phyloP scores from a whole-genome alignment of 441 rosid genomes.

The Gossypium gossypioides region DNA sequence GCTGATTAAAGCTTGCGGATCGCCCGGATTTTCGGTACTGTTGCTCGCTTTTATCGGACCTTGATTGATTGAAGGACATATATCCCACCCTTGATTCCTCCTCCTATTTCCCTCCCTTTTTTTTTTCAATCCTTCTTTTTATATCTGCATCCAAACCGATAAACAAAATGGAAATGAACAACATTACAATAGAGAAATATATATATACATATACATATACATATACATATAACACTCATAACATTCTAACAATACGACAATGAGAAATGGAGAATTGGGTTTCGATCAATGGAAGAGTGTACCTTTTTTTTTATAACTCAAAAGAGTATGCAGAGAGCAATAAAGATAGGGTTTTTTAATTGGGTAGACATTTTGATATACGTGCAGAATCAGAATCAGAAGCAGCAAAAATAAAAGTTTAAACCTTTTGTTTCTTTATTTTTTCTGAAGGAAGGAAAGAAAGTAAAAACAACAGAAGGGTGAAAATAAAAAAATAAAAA shows the following conservation, averaged over 20 bases:
- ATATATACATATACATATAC: background rate
- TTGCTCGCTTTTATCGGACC: constrained; percentile 68
- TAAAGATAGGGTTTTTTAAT: constrained; percentile 25
- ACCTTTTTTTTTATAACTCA: constrained; percentile 5
- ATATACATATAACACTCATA: background rate
- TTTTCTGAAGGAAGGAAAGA: background rate
- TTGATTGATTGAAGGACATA: constrained; percentile 97
- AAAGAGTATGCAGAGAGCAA: constrained; percentile 16
- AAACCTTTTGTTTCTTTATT: background rate
- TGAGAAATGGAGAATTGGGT: background rate
- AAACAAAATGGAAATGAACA: constrained; percentile 5
- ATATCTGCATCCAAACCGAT: constrained; percentile 23
- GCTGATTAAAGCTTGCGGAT: constrained; percentile 63
- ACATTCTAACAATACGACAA: background rate
- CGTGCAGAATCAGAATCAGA: constrained; percentile 9
- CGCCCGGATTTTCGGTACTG: constrained; percentile 65
- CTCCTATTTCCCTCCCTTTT: constrained; percentile 1
- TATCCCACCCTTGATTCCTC: constrained; percentile 30
- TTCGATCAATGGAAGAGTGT: background rate
- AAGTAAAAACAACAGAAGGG: background rate
- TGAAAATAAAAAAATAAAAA: background rate
- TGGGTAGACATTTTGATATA: constrained; percentile 31
- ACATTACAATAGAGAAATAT: background rate
- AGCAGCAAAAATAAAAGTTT: background rate
- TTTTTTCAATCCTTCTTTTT: background rate